A percentile compares a stretch with the other conserved stretches of the same genome.
Conservation (phyloP, 108 stramenopile species). For the Epithemia pelagica region DNA sequence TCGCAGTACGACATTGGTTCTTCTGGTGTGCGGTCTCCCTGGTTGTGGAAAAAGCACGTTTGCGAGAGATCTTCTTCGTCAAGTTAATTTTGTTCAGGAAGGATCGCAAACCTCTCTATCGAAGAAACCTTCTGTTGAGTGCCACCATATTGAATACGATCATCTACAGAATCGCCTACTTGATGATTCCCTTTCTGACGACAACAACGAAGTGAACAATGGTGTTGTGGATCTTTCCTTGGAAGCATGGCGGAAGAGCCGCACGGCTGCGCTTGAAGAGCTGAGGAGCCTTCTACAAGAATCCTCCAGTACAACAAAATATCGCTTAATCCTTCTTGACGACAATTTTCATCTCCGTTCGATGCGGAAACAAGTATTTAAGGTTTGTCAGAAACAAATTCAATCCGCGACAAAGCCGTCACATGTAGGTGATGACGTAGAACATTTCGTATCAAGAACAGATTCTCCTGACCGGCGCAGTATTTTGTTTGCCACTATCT, state of each 20-base stretch:
- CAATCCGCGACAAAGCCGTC: too few species aligned
- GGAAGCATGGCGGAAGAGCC: slow-evolving; percentile 1
- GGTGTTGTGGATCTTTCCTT: not conserved
- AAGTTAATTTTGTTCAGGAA: too few species aligned
- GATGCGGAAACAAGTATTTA: slow-evolving; percentile 3
- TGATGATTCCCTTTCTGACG: not conserved
- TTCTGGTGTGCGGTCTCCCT: slow-evolving; percentile 1
- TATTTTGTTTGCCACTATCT: not conserved
- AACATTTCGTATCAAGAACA: too few species aligned
- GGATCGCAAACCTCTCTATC: too few species aligned
- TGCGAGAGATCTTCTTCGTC: not conserved
- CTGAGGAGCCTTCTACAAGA: not conserved
- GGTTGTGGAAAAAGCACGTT: slow-evolving; percentile 1
- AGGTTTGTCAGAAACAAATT: slow-evolving; percentile 2
- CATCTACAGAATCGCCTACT: not conserved
- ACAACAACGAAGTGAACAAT: not conserved
- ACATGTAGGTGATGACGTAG: too few species aligned
- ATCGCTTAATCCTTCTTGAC: too few species aligned
- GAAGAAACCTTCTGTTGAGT: not conserved
- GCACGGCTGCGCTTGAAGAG: not conserved
- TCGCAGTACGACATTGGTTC: too few species aligned
- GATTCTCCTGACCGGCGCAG: too few species aligned
- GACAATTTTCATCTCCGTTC: slow-evolving; percentile 4
- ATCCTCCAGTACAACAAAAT: too few species aligned
- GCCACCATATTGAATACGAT: not conserved